Evolutionary conservation across 2,329 filamentous ascomycete genomes (phyloP).

Genomic region (Aspergillus fumigatus): DNA sequence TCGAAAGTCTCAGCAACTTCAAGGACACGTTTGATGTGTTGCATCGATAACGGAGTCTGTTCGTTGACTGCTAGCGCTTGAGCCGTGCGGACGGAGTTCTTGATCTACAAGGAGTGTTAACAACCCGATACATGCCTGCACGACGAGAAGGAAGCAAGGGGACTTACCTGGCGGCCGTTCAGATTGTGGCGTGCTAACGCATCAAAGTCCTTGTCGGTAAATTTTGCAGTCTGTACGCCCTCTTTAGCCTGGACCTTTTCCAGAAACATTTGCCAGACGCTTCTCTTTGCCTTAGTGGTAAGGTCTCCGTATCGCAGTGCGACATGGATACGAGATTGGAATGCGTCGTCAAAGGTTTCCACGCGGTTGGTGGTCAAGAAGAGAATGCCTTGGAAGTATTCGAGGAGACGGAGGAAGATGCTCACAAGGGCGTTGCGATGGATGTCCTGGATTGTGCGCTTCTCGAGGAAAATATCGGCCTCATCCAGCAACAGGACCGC

Average conservation of each 20-base stretch:
- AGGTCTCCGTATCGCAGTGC: constrained; percentile 76
- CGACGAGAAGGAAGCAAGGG: not conserved
- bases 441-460: constrained; percentile 75
- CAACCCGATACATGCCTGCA: not conserved
- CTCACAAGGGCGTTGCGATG: constrained; percentile 81
- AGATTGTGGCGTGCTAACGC: constrained; percentile 63
- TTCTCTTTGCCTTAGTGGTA: constrained; percentile 65
- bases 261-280: constrained; percentile 81
- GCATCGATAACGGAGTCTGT: constrained; percentile 66
- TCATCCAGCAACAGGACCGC: constrained; percentile 82
- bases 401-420: constrained; percentile 79
- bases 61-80: constrained; percentile 79
- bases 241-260: constrained; percentile 65
- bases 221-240: constrained; percentile 46
- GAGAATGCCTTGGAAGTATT: constrained; percentile 88
- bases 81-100: constrained; percentile 79
- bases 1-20: constrained; percentile 81
- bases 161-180: constrained; percentile 60
- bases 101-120: constrained; percentile 58
- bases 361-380: constrained; percentile 89
- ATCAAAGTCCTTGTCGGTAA: constrained; percentile 61
- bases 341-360: constrained; percentile 82
- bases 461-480: constrained; percentile 79
- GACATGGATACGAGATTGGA: constrained; percentile 83
- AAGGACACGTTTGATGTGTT: constrained; percentile 75